Conservation (phyloP, 192 early-diverging fungal genomes). For the Allomyces arbusculus region DNA sequence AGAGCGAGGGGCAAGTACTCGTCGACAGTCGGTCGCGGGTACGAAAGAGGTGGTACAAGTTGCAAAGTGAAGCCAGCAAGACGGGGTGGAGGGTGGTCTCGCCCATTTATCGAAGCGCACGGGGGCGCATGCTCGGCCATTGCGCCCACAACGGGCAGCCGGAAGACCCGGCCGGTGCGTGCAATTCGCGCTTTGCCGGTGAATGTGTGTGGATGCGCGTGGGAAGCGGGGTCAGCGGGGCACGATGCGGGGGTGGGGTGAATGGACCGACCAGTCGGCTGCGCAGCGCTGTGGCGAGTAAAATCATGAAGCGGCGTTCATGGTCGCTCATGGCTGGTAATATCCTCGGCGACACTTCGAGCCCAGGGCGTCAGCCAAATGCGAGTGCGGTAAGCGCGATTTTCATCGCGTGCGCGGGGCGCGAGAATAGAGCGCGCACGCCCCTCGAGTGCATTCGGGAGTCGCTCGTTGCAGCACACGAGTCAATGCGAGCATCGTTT, state of each 20-base stretch:
- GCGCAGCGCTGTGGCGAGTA: not conserved
- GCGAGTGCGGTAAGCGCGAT: not conserved
- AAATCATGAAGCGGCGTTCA: not conserved
- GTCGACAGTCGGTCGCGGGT: too few relatives aligned
- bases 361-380: not conserved
- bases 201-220: not conserved
- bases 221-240: not conserved
- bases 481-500: not conserved
- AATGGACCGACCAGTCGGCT: too few relatives aligned
- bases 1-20: too few relatives aligned
- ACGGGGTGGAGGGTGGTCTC: too few relatives aligned
- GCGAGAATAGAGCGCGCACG: not conserved
- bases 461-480: not conserved
- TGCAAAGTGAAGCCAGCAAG: too few relatives aligned
- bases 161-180: too few relatives aligned
- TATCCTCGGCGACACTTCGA: not conserved
- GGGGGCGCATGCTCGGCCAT: not conserved
- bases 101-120: not conserved
- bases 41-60: too few relatives aligned
- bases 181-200: not conserved
- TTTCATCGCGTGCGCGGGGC: not conserved
- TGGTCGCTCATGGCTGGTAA: not conserved
- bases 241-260: not conserved
- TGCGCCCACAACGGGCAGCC: too few relatives aligned
- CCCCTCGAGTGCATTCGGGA: not conserved